These are phyloP conservation scores for Paralagenidium karlingii DNA, from an alignment of 352 stramenopile species.

Conservation along the genomic window DNA sequence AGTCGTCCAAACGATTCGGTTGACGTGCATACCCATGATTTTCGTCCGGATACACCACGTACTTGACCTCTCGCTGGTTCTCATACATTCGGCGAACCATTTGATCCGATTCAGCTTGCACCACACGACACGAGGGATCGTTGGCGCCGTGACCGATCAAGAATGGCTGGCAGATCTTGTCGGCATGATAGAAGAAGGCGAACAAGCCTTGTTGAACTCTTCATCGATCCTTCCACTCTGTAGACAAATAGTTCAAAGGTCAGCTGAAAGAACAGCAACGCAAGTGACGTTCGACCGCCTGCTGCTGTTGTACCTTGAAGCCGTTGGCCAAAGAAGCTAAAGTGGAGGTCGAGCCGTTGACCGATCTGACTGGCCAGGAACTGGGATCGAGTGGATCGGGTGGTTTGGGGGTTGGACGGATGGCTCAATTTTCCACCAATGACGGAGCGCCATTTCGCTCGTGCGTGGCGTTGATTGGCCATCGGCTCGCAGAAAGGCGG, in stretches of 20 bases:
- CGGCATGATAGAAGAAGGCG: slow-evolving; percentile 56
- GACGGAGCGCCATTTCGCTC: no score
- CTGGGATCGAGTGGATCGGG: no score
- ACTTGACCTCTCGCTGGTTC: slow-evolving; percentile 64
- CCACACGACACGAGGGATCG: slow-evolving; percentile 67
- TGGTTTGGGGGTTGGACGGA: no score
- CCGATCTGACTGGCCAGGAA: no score
- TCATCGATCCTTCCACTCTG: slow-evolving; percentile 22
- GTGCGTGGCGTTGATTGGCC: no score
- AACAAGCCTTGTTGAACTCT: slow-evolving; percentile 23
- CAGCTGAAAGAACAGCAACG: no score
- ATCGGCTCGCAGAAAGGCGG: slow-evolving; percentile 26
- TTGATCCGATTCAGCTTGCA: slow-evolving; percentile 52
- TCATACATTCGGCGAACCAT: slow-evolving; percentile 48
- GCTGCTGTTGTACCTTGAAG: no score
- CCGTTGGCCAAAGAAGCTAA: no score
- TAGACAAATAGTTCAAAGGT: slow-evolving; percentile 23
- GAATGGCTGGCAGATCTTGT: slow-evolving; percentile 63
- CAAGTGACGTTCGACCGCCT: no score
- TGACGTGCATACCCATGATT: slow-evolving; percentile 58
- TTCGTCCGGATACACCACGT: slow-evolving; percentile 72
- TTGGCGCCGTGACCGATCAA: slow-evolving; percentile 74
- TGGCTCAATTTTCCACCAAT: no score
- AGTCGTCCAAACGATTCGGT: slow-evolving; percentile 61
- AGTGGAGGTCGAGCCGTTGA: no score